Percentiles rank a stretch among this genome's conserved stretches.
These are phyloP conservation scores for Eleusine coracana DNA, from an alignment of 176 grass and related monocot species.

Conservation along the genomic window DNA sequence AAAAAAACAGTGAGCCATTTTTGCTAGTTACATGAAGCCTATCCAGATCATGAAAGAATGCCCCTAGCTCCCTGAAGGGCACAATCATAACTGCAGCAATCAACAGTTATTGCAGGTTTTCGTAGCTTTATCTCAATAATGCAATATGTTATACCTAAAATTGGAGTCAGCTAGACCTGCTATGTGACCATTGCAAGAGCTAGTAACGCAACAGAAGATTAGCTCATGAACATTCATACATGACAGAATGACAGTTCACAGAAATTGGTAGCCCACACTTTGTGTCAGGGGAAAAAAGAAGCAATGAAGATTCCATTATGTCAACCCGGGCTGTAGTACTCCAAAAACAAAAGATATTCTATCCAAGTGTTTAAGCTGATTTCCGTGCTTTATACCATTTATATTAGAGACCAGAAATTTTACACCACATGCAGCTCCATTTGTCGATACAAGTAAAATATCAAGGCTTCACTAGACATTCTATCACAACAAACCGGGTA, in stretches of 20 bases:
- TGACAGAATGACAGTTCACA: not conserved
- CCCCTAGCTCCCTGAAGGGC: not conserved
- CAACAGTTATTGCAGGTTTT: not conserved
- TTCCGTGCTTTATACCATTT: not conserved
- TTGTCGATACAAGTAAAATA: not conserved
- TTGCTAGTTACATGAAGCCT: not conserved
- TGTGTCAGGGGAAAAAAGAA: not conserved
- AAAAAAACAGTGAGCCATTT: not conserved
- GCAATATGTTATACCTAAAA: not conserved
- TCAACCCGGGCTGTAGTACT: not conserved
- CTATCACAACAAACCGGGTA: slow-evolving; percentile 7
- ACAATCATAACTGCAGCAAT: not conserved
- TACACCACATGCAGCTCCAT: not conserved
- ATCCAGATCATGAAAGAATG: not conserved
- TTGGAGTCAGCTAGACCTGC: not conserved
- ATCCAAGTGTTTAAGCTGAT: not conserved
- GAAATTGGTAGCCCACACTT: not conserved
- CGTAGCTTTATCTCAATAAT: slow-evolving; percentile 6
- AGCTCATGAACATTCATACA: not conserved
- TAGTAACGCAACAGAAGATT: not conserved
- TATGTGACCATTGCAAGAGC: not conserved
- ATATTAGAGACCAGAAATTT: not conserved
- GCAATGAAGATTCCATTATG: not conserved
- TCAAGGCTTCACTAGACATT: not conserved
- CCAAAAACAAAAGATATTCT: not conserved